phyloP scores from a whole-genome alignment of 306 rosid species.

The Cyclanthera cordifolia region DNA sequence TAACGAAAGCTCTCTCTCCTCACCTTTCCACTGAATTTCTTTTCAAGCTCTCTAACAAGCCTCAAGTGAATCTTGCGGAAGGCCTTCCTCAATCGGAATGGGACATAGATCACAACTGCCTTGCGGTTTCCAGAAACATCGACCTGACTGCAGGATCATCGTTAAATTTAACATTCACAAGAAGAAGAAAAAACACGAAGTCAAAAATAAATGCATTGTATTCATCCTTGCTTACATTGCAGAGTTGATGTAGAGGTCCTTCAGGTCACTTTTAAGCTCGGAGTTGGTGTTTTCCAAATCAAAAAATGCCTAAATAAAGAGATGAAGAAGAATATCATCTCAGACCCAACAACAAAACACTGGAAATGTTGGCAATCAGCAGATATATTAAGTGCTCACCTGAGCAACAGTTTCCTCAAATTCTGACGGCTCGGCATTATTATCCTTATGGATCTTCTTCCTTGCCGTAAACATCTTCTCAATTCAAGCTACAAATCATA shows the following conservation, averaged over 20 bases:
- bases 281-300: constrained; percentile 66
- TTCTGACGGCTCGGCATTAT: constrained; percentile 38
- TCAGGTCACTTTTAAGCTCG: constrained; percentile 84
- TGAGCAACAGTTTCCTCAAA: constrained; percentile 66
- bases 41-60: constrained; percentile 90
- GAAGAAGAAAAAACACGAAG: background rate
- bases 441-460: constrained; percentile 33
- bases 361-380: background rate
- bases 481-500: background rate
- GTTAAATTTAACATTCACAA: background rate
- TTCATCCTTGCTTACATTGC: constrained; percentile 43
- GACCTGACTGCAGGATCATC: constrained; percentile 34
- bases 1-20: background rate
- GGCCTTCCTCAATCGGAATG: constrained; percentile 67
- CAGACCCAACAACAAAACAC: background rate
- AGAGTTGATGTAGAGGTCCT: constrained; percentile 76
- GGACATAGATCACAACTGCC: constrained; percentile 70
- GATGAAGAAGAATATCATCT: background rate
- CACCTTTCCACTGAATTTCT: constrained; percentile 86
- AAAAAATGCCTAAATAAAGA: constrained; percentile 50
- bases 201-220: background rate
- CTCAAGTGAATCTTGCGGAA: constrained; percentile 62
- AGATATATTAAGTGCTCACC: constrained; percentile 20
- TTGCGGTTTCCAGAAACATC: constrained; percentile 67
- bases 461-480: constrained; percentile 10